phyloP scores from a whole-genome alignment of 768 basidiomycete genomes.

The Agrocybe pediades region DNA sequence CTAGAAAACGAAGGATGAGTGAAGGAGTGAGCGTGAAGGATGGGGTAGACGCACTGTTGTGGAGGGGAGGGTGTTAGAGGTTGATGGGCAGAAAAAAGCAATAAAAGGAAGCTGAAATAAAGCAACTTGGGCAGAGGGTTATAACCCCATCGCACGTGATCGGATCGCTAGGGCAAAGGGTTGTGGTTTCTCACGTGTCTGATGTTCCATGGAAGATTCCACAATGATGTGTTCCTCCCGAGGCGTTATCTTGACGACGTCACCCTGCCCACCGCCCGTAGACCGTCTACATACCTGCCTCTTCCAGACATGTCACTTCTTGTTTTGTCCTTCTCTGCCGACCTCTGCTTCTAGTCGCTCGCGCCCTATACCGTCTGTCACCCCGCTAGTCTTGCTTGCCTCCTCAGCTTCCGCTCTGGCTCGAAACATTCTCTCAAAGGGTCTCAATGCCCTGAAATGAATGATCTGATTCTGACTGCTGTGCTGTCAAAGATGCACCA shows the following conservation, averaged over 20 bases:
- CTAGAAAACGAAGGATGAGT: constrained; percentile 35
- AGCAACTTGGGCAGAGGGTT: constrained; percentile 75
- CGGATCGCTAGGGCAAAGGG: constrained; percentile 45
- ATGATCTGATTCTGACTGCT: too few species aligned
- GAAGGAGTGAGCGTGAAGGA: constrained; percentile 29
- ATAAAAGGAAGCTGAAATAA: constrained; percentile 63
- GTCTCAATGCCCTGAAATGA: too few species aligned
- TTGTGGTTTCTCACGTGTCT: constrained; percentile 29
- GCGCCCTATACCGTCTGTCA: too few species aligned
- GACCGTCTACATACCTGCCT: background rate
- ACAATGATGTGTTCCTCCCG: constrained; percentile 4
- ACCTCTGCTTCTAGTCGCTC: too few species aligned
- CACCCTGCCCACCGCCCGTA: constrained; percentile 12
- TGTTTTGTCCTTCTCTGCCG: background rate
- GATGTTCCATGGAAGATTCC: constrained; percentile 23
- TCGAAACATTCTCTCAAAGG: too few species aligned
- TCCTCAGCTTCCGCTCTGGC: background rate
- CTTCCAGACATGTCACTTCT: too few species aligned
- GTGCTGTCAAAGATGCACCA: too few species aligned
- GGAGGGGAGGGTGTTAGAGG: constrained; percentile 36
- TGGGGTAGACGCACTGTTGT: constrained; percentile 43
- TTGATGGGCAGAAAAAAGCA: constrained; percentile 50
- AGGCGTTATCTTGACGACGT: constrained; percentile 27
- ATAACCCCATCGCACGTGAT: constrained; percentile 35
- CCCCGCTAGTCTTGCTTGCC: too few species aligned